Base-by-base conservation (phyloP, 768 basidiomycete species). In the Tricholoma terreum region DNA sequence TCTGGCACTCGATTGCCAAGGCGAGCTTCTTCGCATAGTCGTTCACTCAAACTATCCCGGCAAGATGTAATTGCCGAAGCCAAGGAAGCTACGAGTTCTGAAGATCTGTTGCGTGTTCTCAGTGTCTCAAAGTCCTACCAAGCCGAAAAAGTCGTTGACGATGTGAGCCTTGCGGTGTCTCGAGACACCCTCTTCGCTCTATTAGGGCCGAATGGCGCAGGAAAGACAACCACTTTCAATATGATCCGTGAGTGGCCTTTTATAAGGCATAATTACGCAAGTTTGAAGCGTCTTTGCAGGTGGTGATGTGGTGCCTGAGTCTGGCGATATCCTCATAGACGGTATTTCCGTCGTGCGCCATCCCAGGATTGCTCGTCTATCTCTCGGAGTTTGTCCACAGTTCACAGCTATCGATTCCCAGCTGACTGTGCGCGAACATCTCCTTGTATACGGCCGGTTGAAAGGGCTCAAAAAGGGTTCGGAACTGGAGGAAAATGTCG, bases 371-470 rank as follows among this genome's bases (percentile, higher is more conserved):
- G 87, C 90, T 35, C 80, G 89, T 22, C 77, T 86, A 6, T 79
- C 84, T 19, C 80, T 93, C 6, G 90, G 90, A 3, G 87, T 93
- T 50, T 93, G 90, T 67, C 90, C 90, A 0, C 90, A 92, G 61
- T 90, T 91, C 70, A 90, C 89, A 1, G 89, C 90, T 1, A 90
- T 92, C 60, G 90, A 92, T 61, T 74, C 82, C 11, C 86, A 90
- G 64, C 68, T 92, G 38, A 90, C 88, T 6, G 89, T 91, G 21
- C 80, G 87, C 43, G 87, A 93, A 66, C 90, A 92, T 64, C 73
- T 92, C 33, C 58, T 78, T 57, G 76, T 92, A 9, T 90, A 90
- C 53, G 89, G 87, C 8, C 78, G 85, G 17, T 77, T 92, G 34
- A 91, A 91, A 67, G 90, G 90, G 2, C 72, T 92, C 19, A 58